Evolutionary conservation across 2,329 filamentous ascomycete genomes (phyloP).

Genomic region (Cladophialophora psammophila): DNA sequence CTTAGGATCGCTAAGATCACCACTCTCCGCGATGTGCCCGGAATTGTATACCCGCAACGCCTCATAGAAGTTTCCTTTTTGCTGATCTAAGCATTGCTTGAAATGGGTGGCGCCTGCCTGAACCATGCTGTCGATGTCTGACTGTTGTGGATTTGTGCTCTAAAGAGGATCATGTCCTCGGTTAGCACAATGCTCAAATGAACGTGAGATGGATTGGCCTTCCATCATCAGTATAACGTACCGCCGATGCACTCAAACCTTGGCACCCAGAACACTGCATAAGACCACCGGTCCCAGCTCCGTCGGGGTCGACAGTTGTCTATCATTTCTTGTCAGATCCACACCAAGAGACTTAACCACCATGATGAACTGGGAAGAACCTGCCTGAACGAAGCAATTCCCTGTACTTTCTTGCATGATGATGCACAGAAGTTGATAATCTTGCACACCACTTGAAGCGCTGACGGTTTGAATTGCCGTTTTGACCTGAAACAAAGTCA

Average conservation of each 20-base stretch:
- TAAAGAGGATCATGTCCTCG: not conserved
- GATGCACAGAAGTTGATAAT: not conserved
- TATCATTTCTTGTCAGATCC: not conserved
- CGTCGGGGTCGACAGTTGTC: not conserved
- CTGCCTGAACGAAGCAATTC: not conserved
- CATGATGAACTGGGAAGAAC: not conserved
- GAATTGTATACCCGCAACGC: conserved; percentile 7
- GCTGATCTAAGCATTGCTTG: not conserved
- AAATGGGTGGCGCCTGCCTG: not conserved
- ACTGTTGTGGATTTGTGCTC: not conserved
- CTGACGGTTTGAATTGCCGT: not conserved
- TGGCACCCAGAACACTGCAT: not conserved
- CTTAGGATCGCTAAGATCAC: not conserved
- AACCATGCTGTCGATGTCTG: not conserved
- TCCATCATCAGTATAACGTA: no score
- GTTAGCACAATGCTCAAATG: not conserved
- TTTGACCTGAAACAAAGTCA: not conserved
- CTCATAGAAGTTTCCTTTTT: conserved; percentile 1
- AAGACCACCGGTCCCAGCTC: not conserved
- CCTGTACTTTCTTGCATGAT: conserved; percentile 16
- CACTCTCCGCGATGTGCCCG: not conserved
- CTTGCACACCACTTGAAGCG: not conserved
- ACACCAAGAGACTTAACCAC: no score
- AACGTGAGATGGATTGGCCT: not conserved
- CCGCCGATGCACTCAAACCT: not conserved